Percentiles rank a stretch among this genome's conserved stretches.
These are phyloP conservation scores for Tylopilus balloui DNA, from an alignment of 768 basidiomycete genomes.

Conservation along the genomic window DNA sequence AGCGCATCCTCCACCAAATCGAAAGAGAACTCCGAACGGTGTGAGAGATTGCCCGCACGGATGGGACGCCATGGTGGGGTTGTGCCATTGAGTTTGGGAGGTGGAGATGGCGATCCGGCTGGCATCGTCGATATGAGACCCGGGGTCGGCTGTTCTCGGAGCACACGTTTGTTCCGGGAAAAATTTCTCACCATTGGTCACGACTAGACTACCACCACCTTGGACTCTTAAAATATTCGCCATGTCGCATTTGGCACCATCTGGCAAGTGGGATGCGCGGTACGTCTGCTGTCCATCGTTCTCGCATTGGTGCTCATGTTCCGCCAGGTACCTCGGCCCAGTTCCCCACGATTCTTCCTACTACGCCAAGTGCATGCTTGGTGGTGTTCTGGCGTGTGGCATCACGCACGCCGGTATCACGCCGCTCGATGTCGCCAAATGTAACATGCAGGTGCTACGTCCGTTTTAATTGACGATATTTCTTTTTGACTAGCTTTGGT, in stretches of 20 bases:
- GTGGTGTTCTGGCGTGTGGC: slow-evolving; percentile 84
- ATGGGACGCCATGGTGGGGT: slow-evolving; percentile 19
- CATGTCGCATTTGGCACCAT: slow-evolving; percentile 16
- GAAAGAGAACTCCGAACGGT: slow-evolving; percentile 52
- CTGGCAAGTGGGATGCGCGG: slow-evolving; percentile 18
- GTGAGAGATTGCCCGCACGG: slow-evolving; percentile 15
- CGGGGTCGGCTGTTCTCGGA: slow-evolving; percentile 8
- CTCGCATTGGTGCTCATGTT: neutral
- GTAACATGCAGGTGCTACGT: slow-evolving; percentile 65
- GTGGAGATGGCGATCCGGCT: neutral
- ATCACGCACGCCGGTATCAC: slow-evolving; percentile 85
- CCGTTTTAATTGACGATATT: neutral
- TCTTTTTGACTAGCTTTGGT: neutral
- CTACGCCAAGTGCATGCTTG: slow-evolving; percentile 85
- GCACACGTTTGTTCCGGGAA: slow-evolving; percentile 1
- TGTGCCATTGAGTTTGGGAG: slow-evolving; percentile 12
- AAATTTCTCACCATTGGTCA: too few species aligned
- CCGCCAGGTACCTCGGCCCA: slow-evolving; percentile 58
- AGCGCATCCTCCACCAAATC: slow-evolving; percentile 80
- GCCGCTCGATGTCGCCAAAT: slow-evolving; percentile 84
- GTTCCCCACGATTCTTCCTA: slow-evolving; percentile 71
- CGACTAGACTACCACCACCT: neutral
- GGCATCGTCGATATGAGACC: neutral
- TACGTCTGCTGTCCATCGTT: neutral
- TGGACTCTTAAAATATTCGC: neutral